phyloP scores from a whole-genome alignment of 345 rosid species.

The Corchorus olitorius region DNA sequence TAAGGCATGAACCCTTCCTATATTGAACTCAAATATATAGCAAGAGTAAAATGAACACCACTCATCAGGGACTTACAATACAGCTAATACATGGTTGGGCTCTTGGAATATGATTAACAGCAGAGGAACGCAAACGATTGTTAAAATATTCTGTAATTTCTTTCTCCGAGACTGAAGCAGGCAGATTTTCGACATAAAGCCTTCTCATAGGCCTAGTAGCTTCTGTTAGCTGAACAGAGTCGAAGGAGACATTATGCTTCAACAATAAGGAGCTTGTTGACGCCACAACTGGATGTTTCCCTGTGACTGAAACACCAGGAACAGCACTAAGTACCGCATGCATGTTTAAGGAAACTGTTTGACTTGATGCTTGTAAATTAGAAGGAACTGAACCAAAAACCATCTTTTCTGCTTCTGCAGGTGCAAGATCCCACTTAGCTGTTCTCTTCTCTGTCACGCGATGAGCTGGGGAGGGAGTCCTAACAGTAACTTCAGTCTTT shows the following conservation, averaged over 20 bases:
- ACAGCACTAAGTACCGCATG: constrained; percentile 44
- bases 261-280: constrained; percentile 37
- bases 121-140: constrained; percentile 64
- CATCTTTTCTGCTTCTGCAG: constrained; percentile 36
- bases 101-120: constrained; percentile 63
- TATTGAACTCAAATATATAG: constrained; percentile 22
- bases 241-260: constrained; percentile 45
- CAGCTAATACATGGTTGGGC: constrained; percentile 88
- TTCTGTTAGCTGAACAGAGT: constrained; percentile 84
- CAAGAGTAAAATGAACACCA: constrained; percentile 24
- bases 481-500: constrained; percentile 58
- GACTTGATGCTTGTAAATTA: constrained; percentile 42
- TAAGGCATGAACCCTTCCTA: constrained; percentile 19
- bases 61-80: constrained; percentile 59
- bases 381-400: constrained; percentile 43
- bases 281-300: constrained; percentile 45
- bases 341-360: constrained; percentile 39
- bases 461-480: constrained; percentile 70
- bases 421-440: constrained; percentile 85
- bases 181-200: constrained; percentile 84
- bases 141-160: constrained; percentile 68
- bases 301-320: constrained; percentile 37
- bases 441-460: constrained; percentile 68
- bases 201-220: constrained; percentile 86
- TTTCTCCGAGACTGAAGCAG: constrained; percentile 79